A percentile compares a stretch with the other conserved stretches of the same genome.
Evolutionary conservation across 2,329 filamentous ascomycete species (phyloP).

Genomic region (Berkeleyomyces basicola): DNA sequence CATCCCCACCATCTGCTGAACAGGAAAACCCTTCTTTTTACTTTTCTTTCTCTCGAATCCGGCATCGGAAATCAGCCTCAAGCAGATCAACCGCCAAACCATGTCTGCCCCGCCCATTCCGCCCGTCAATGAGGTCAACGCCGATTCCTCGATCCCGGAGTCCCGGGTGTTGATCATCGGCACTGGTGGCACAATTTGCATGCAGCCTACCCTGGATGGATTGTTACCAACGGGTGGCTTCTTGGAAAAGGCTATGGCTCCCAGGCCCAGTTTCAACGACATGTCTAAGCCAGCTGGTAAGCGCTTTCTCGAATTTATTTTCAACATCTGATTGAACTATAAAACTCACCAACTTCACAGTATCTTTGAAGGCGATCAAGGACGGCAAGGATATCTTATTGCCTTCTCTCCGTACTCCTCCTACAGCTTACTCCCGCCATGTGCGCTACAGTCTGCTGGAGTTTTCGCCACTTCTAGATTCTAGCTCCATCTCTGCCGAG

Average conservation of each 20-base stretch:
- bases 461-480: constrained; percentile 72
- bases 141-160: constrained; percentile 37
- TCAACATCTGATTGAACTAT: not conserved
- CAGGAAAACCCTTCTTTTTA: not conserved
- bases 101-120: constrained; percentile 12
- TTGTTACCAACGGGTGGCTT: constrained; percentile 69
- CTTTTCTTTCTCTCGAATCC: not conserved
- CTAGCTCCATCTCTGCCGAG: constrained; percentile 70
- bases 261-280: constrained; percentile 75
- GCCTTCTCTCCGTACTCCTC: constrained; percentile 60
- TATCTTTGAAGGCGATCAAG: constrained; percentile 34
- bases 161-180: constrained; percentile 78
- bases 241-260: constrained; percentile 64
- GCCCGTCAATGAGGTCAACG: constrained; percentile 12
- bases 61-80: not conserved
- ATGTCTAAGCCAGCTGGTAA: constrained; percentile 20
- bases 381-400: constrained; percentile 35
- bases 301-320: not conserved
- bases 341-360: constrained; percentile 18
- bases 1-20: not conserved
- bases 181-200: constrained; percentile 81
- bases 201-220: constrained; percentile 66
- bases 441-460: constrained; percentile 74
- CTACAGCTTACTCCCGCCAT: constrained; percentile 62
- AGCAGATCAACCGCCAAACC: not conserved